Base-by-base conservation (phyloP, 2,329 filamentous ascomycete genomes). In the Penicillium glabrum region DNA sequence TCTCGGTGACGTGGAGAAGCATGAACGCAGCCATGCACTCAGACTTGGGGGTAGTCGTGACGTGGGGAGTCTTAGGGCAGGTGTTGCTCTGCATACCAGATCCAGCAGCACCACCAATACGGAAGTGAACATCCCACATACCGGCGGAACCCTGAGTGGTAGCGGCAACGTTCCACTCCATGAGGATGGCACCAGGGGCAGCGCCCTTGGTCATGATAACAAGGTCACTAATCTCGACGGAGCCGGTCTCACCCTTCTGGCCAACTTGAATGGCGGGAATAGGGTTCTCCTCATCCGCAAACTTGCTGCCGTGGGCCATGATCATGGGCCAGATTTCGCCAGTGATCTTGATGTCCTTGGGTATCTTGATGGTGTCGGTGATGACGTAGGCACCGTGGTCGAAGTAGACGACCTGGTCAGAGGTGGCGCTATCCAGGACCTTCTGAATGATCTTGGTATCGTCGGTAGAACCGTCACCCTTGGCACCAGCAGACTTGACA, bases 121-220 rank as follows among this genome's bases (percentile, higher is more conserved):
- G 91, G 78, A 95, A 89, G 80, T 99, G 95, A n/a, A 93, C 88
- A 69, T 99, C 95, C 90, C 93, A 99, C 76, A 97, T 87, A 60
- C 86, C 93, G 21, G 87, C 87, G 1, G 86, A 84, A 46, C 91
- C 91, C 56, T 87, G 82, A 7, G 69, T 66, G 24, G 71, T 54
- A 35, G 86, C 88, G 44, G 85, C 86, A 43, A 96, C 80, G 76
- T 97, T 97, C 89, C 91, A 97, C 74, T 97, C 85, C 78, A 97
- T 86, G 71, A 97, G 83, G 69, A 96, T 91, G 19, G 92, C 93
- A 63, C 93, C 93, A 0, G 92, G 89, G 61, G 91, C 88, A 3
- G 92, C 81, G 5, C 93, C 93, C 64, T 86, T 84, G 29, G 92
- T 96, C 75, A 91, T 86, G 66, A 98, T 89, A 67, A 96, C 87